Percentiles rank a stretch among this genome's conserved stretches.
Evolutionary conservation across 495 filamentous ascomycete species (phyloP).

Genomic region (Aspergillus taichungensis): DNA sequence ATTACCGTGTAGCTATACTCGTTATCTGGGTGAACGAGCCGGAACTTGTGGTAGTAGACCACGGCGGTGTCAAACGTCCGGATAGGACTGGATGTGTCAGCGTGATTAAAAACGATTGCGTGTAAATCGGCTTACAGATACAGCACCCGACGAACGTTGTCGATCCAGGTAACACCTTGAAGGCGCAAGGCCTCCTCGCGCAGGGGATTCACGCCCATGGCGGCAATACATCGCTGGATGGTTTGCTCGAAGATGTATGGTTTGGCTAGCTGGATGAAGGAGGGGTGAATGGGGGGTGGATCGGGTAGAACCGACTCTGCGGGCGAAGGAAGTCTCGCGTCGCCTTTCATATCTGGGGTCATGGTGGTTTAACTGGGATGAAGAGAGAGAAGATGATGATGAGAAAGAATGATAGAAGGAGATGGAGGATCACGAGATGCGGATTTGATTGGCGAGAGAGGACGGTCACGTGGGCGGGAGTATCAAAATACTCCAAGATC

Average conservation of each 20-base stretch:
- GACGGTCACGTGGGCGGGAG: background rate
- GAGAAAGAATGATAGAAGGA: background rate
- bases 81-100: constrained; percentile 51
- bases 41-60: constrained; percentile 83
- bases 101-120: background rate
- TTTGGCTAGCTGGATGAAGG: constrained; percentile 61
- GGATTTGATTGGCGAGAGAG: background rate
- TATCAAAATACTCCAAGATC: background rate
- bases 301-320: constrained; percentile 14
- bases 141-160: constrained; percentile 61
- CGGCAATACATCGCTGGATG: constrained; percentile 48
- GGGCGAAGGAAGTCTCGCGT: constrained; percentile 4
- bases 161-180: constrained; percentile 73
- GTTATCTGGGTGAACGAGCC: constrained; percentile 63
- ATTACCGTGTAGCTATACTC: constrained; percentile 55
- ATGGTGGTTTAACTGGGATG: constrained; percentile 7
- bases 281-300: constrained; percentile 54
- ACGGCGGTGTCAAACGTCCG: constrained; percentile 78
- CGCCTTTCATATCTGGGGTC: constrained; percentile 17
- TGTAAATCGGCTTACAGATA: constrained; percentile 47
- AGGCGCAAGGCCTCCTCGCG: constrained; percentile 63
- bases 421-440: background rate
- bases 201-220: constrained; percentile 44
- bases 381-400: background rate
- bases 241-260: constrained; percentile 58